Evolutionary conservation across 179 eudicot species (phyloP), one percentile per base, ranked within the genome.

Genomic region (Carnegiea gigantea): DNA sequence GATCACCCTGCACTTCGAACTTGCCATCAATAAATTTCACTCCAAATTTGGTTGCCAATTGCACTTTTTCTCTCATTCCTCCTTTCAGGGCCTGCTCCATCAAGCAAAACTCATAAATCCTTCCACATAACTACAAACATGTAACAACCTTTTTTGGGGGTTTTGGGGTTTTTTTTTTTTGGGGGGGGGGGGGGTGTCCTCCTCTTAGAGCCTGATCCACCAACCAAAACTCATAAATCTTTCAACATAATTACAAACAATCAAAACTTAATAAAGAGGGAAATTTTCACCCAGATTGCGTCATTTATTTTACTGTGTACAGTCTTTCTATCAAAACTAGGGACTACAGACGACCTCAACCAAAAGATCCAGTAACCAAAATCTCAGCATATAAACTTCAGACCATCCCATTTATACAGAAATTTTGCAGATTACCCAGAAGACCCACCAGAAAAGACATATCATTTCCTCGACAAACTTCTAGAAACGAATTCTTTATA

Each of bases 51-150:
- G 72, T 26, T 28, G 36, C 38, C 40, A 67, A 28, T 67, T 67
- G 72, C 72, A 67, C 72, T 4, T 67, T 28, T 13, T 67, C 72
- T 67, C 72, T 11, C 40, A 28, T 67, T 67, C 72, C 72, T 67
- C 72, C 72, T 67, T 67, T 67, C 23, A 67, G 20, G 26, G 72
- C 72, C 72, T 67, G 38, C 24, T 5, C 33, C 44, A 51, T 15
- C 64, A 75, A 53, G 36, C 65, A 75, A 53, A 75, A 75, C 43
- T 75, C 65, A 75, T 48, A 26, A 17, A 75, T 24, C 43, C 3
- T 30, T 75, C 24, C 65, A 74, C 38, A 49, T 49, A 10, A 26
- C 40, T 67, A 28, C 36, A 26, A 28, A 26, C 17, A 51, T 11
- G 1, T 33, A 33, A 33, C 36, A 33, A 33, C 2, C 36, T 33